A percentile compares a stretch with the other conserved stretches of the same genome.
Evolutionary conservation across 345 rosid genomes (phyloP).

Genomic region (Odontarrhena argentea): DNA sequence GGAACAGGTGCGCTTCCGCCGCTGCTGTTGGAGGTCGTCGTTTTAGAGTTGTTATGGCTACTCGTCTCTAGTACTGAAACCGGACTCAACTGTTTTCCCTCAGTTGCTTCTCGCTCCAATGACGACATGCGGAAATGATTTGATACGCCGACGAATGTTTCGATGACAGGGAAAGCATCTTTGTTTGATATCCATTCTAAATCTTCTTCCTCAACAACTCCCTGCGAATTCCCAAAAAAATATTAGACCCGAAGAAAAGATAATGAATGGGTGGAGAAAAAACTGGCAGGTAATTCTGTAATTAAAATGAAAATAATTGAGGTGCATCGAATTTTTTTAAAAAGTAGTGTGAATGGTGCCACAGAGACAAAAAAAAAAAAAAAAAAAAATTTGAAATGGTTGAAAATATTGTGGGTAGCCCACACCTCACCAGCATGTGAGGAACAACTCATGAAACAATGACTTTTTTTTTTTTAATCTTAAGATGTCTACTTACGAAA

Average conservation of each 20-base stretch:
- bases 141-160: constrained; percentile 53
- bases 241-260: constrained; percentile 13
- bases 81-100: constrained; percentile 57
- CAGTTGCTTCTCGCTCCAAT: constrained; percentile 30
- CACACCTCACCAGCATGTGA: constrained; percentile 48
- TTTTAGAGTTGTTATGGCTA: constrained; percentile 44
- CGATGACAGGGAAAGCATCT: constrained; percentile 72
- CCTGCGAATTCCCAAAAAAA: constrained; percentile 40
- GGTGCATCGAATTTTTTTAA: constrained; percentile 13
- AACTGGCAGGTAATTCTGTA: constrained; percentile 28
- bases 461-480: neutral
- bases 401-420: constrained; percentile 44
- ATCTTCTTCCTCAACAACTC: constrained; percentile 61
- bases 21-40: constrained; percentile 41
- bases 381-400: constrained; percentile 18
- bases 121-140: constrained; percentile 26
- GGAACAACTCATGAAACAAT: constrained; percentile 57
- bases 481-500: constrained; percentile 10
- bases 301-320: constrained; percentile 22
- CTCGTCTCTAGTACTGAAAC: constrained; percentile 71
- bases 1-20: constrained; percentile 25
- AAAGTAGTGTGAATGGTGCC: neutral
- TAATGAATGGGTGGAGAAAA: constrained; percentile 4
- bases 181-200: constrained; percentile 82
- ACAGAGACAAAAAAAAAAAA: neutral